Evolutionary conservation across 192 early-diverging fungal species (phyloP).

Genomic region (Backusella circina): DNA sequence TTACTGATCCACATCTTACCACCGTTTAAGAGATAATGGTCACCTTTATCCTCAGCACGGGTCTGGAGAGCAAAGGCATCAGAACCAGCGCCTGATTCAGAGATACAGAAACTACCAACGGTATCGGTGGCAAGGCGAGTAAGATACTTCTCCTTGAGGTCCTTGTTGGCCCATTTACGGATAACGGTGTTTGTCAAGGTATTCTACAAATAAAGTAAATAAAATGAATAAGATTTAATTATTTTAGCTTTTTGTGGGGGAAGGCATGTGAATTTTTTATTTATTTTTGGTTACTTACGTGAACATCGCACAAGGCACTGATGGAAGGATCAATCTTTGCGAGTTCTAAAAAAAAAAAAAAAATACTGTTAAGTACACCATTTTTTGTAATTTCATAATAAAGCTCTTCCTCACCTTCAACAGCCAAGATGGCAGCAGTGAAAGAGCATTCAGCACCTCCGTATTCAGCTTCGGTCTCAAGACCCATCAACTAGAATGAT

Average conservation of each 20-base stretch:
- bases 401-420: conserved; percentile 55
- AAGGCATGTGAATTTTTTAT: neutral
- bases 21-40: conserved; percentile 87
- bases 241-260: too few species aligned
- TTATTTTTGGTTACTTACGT: conserved; percentile 31
- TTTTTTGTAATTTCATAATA: neutral
- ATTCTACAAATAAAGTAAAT: conserved; percentile 54
- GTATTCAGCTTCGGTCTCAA: conserved; percentile 80
- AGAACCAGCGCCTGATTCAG: conserved; percentile 85
- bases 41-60: conserved; percentile 80
- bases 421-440: conserved; percentile 70
- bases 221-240: conserved; percentile 2
- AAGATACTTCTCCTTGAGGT: conserved; percentile 80
- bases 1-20: conserved; percentile 93
- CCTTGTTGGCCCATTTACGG: conserved; percentile 68
- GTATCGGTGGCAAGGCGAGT: conserved; percentile 75
- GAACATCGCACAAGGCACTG: conserved; percentile 85
- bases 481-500: conserved; percentile 75
- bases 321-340: conserved; percentile 94
- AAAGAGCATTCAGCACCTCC: conserved; percentile 82
- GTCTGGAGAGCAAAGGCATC: conserved; percentile 64
- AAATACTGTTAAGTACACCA: neutral
- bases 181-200: conserved; percentile 93
- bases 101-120: conserved; percentile 44
- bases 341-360: conserved; percentile 51